phyloP scores from a whole-genome alignment of 2,329 filamentous ascomycete species.

The Claviceps digitariae region DNA sequence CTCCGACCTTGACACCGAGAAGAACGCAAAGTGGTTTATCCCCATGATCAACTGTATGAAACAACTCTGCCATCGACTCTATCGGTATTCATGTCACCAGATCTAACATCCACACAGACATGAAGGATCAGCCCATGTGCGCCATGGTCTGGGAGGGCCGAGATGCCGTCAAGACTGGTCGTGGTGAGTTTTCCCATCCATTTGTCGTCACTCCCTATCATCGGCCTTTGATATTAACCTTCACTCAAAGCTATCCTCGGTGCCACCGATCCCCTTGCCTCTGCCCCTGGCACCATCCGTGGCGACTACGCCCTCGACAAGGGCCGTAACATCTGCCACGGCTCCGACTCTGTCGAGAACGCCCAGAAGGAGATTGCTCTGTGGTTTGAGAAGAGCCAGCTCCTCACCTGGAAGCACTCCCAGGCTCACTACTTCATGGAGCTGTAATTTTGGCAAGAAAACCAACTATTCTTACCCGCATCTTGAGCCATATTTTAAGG shows the following conservation, averaged over 20 bases:
- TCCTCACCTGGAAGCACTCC: constrained; percentile 72
- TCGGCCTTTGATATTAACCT: constrained; percentile 4
- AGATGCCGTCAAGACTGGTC: constrained; percentile 98
- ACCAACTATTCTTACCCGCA: background rate
- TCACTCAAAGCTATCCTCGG: constrained; percentile 61
- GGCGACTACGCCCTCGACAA: constrained; percentile 70
- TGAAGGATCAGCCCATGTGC: constrained; percentile 52
- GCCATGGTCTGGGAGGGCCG: constrained; percentile 99
- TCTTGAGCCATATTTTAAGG: background rate
- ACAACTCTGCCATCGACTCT: background rate
- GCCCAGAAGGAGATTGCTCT: constrained; percentile 99
- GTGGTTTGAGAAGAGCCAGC: constrained; percentile 88
- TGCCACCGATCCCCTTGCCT: constrained; percentile 96
- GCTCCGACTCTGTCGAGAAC: constrained; percentile 95
- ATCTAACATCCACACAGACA: constrained; percentile 1
- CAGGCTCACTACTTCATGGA: constrained; percentile 96
- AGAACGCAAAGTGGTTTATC: constrained; percentile 91
- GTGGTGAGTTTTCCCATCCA: constrained; percentile 41
- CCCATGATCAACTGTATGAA: constrained; percentile 83
- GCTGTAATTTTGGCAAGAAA: constrained; percentile 40
- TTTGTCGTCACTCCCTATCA: background rate
- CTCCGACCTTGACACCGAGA: constrained; percentile 51
- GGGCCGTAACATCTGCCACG: constrained; percentile 99
- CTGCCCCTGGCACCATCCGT: constrained; percentile 94
- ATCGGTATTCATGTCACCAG: background rate